Evolutionary conservation across 371 early-diverging fungal genomes (phyloP).

Genomic region (Entomophthora muscae): DNA sequence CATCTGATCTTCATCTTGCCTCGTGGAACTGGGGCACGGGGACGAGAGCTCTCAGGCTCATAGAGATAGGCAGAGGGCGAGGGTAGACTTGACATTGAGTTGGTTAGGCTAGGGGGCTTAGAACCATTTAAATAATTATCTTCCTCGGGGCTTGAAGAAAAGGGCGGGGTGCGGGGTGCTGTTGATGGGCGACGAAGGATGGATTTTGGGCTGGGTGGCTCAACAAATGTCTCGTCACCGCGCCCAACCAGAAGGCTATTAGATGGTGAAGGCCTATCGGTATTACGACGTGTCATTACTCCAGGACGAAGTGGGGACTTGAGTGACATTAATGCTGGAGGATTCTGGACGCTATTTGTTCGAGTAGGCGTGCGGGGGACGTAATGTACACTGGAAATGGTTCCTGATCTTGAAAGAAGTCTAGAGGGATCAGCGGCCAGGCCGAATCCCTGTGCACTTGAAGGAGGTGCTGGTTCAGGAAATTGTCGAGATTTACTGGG

Average conservation of each 20-base stretch:
- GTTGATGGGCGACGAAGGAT: background rate
- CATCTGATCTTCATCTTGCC: slow-evolving; percentile 53
- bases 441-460: background rate
- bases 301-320: background rate
- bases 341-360: background rate
- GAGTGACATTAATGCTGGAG: background rate
- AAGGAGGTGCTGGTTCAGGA: background rate
- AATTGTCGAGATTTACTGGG: background rate
- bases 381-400: background rate
- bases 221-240: background rate
- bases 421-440: background rate
- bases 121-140: background rate
- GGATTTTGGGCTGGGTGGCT: background rate
- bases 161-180: background rate
- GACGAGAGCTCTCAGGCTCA: background rate
- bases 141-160: slow-evolving; percentile 5
- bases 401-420: background rate
- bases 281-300: background rate
- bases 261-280: background rate
- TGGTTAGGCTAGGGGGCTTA: slow-evolving; percentile 1
- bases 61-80: background rate
- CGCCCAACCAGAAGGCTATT: background rate
- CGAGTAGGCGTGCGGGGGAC: background rate
- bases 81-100: background rate
- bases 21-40: slow-evolving; percentile 4